Base-by-base conservation (phyloP, 2,329 filamentous ascomycete genomes). In the Lecanicillium sp. region DNA sequence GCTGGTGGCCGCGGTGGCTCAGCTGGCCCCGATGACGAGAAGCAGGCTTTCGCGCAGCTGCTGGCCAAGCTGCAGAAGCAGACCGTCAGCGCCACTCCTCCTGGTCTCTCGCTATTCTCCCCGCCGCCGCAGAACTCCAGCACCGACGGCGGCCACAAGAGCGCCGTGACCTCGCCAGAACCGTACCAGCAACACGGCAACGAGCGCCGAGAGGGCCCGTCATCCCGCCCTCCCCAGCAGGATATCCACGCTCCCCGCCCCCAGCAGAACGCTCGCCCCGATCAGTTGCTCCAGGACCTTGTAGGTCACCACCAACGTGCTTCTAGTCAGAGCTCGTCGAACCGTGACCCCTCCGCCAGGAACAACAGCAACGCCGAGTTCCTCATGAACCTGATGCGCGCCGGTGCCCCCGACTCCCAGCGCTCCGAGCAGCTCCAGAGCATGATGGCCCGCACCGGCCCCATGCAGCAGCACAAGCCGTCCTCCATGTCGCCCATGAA, bases 21-120 rank as follows among this genome's bases (percentile, higher is more conserved):
- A 20, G 19, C 37, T 15, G 44, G 44, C 4, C 67, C 73, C 5
- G 81, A 83, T 52, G 79, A 82, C 44, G 90, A 95, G 59, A 88
- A 89, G 64, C 86, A 90, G 63, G 90, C 89, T 1, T 95, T 96
- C 66, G 81, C 89, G 55, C 79, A 83, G 37, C 78, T 96, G 38
- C 72, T 95, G 29, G 79, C 86, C 56, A 94, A 95, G 75, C 78
- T 95, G 33, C 84, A 90, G 52, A 72, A 72, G 49, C 77, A 80
- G 51, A 75, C 69, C 2, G 56, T 66, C 53, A 69, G 63, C 37
- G 67, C 69, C 40, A 72, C 76, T 23, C 71, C 74, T 11, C 69
- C 73, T 9, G 63, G 64, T 1, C 61, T 62, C 6, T 70, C 72
- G 3, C 62, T 67, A 3, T 77, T 70, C 51, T 63, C 70, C 17